These are phyloP conservation scores for Berberis thunbergii DNA, from an alignment of 164 flowering plant genomes.

Conservation along the genomic window DNA sequence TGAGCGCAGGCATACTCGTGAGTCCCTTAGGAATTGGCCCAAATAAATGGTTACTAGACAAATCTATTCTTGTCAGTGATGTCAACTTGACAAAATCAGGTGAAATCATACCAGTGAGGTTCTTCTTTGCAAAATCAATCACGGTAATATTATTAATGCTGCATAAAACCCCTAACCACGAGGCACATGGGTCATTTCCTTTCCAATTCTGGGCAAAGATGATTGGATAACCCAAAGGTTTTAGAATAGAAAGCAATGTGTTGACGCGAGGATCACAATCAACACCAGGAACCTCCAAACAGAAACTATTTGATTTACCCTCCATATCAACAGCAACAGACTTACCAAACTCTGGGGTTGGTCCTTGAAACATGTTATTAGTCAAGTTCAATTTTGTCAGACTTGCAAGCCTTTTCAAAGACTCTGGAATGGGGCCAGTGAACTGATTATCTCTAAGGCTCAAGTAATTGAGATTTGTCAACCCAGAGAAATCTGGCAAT, in stretches of 20 bases:
- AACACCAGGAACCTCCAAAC: constrained; percentile 35
- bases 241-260: constrained; percentile 41
- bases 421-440: constrained; percentile 73
- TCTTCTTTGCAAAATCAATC: constrained; percentile 42
- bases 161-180: constrained; percentile 58
- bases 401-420: constrained; percentile 39
- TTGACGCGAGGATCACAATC: constrained; percentile 55
- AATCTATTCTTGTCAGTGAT: constrained; percentile 37
- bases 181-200: constrained; percentile 71
- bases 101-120: constrained; percentile 67
- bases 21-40: constrained; percentile 73
- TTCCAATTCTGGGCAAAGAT: constrained; percentile 56
- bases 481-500: constrained; percentile 62
- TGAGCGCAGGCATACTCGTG: constrained; percentile 33
- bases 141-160: constrained; percentile 25
- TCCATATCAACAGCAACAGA: constrained; percentile 39
- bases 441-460: constrained; percentile 67
- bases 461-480: constrained; percentile 37
- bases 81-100: constrained; percentile 33
- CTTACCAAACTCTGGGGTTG: constrained; percentile 46
- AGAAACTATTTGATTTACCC: constrained; percentile 16
- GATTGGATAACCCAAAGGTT: constrained; percentile 49
- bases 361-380: constrained; percentile 83
- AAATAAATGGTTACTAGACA: constrained; percentile 46
- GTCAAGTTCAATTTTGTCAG: constrained; percentile 54